phyloP scores from a whole-genome alignment of 768 basidiomycete genomes.

The Leccinum disarticulatum region DNA sequence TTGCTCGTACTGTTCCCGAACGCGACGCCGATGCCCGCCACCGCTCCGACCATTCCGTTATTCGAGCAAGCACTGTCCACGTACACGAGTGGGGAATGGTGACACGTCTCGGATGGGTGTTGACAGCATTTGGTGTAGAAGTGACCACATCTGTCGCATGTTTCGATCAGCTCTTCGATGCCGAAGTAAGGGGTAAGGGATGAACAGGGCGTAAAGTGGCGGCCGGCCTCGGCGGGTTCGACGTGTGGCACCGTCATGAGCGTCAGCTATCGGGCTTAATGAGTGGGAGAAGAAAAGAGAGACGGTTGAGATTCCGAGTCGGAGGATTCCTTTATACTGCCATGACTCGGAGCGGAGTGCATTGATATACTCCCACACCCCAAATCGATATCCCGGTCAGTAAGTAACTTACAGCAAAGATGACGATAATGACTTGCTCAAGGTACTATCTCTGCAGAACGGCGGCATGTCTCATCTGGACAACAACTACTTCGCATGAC shows the following conservation, averaged over 20 bases:
- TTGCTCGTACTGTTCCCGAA: neutral
- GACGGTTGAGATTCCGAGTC: too few relatives aligned
- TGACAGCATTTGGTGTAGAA: neutral
- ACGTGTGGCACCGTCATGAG: neutral
- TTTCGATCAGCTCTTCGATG: neutral
- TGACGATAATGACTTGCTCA: too few relatives aligned
- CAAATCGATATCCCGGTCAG: too few relatives aligned
- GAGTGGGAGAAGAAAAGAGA: neutral
- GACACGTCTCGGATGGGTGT: neutral
- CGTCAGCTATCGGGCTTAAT: neutral
- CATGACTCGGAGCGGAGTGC: too few relatives aligned
- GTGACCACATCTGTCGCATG: neutral
- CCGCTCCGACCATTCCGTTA: neutral
- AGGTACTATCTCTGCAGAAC: too few relatives aligned
- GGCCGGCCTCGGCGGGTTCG: neutral
- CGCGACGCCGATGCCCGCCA: neutral
- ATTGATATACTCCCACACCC: too few relatives aligned
- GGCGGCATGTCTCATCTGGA: too few relatives aligned
- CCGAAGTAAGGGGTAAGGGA: neutral
- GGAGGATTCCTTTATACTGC: too few relatives aligned
- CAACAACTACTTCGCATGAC: too few relatives aligned
- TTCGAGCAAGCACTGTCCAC: slow-evolving; percentile 1
- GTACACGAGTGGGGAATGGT: neutral
- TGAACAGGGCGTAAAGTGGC: neutral
- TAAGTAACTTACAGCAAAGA: too few relatives aligned